phyloP scores from a whole-genome alignment of 805 yeast species.

The Teunomyces lycoperdinae region DNA sequence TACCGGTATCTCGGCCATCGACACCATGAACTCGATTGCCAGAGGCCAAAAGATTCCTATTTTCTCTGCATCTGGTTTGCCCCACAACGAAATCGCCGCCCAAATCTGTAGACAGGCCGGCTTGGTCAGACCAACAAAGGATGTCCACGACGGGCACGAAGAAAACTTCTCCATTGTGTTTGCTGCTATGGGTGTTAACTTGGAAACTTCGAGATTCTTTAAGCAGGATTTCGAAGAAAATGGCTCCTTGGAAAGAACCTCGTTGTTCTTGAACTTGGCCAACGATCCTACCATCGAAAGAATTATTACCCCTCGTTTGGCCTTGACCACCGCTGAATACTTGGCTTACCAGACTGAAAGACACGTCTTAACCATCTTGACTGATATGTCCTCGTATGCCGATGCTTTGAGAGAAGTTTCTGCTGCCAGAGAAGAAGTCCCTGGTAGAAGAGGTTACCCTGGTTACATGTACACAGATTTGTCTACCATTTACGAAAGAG shows the following conservation, averaged over 20 bases:
- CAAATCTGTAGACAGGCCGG: constrained; percentile 99
- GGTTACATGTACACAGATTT: constrained; percentile 99
- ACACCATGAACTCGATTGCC: constrained; percentile 99
- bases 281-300: constrained; percentile 99
- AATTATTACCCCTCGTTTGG: constrained; percentile 98
- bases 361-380: constrained; percentile 95
- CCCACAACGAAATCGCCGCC: constrained; percentile 99
- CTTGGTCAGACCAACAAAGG: constrained; percentile 98
- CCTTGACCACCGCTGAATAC: constrained; percentile 97
- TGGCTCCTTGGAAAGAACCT: constrained; percentile 97
- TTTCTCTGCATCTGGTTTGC: constrained; percentile 98
- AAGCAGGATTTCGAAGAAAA: constrained; percentile 99
- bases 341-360: constrained; percentile 99
- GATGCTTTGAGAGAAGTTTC: constrained; percentile 99
- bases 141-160: constrained; percentile 99
- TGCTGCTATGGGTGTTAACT: constrained; percentile 99
- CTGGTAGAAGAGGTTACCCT: constrained; percentile 99
- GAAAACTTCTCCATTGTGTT: constrained; percentile 98
- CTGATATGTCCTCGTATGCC: constrained; percentile 99
- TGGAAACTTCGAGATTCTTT: constrained; percentile 97
- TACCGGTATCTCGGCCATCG: constrained; percentile 97
- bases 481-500: constrained; percentile 98
- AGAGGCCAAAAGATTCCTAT: constrained; percentile 99
- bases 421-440: constrained; percentile 99
- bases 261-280: constrained; percentile 94